Base-by-base conservation (phyloP, 2,329 filamentous ascomycete species). In the Fusarium duplospermum region DNA sequence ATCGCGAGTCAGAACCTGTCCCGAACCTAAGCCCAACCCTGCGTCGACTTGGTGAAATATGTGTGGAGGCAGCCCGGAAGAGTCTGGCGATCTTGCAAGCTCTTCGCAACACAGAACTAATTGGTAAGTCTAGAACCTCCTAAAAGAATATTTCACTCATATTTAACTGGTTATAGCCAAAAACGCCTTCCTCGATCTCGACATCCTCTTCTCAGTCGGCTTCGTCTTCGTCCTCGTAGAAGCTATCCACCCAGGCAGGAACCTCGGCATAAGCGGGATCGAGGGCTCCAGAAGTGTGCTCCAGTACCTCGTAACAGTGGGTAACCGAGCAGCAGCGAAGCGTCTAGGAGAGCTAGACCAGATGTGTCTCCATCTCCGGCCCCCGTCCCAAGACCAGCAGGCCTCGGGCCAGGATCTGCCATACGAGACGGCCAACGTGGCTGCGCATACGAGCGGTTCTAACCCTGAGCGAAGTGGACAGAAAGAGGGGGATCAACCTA, bases 141-240 rank as follows among this genome's bases (percentile, higher is more conserved):
- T 13, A 33, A 24, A 33, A 6, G 11, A 33, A 33, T 11, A 33
- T 4, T 6, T 14, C 31, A 33, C 31, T 33, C 31, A 20, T 9
- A 10, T 7, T 1, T 22, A 18, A 27, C n/a, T 29, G 1, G 33
- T 24, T 18, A 3, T 9, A 73, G 71, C 71, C 7, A 73, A 71
- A 59, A 67, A 73, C 16, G 62, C 71, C 4, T 73, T 73, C 20
- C 69, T 69, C 24, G 71, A 73, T 20, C 62, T 73, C 6, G 71
- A 71, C 35, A 69, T 67, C 31, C 59, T 73, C 9, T 73, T 71
- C 36, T 73, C 71, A 2, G 52, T 66, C 31, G 71, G 69, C 2
- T 73, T 73, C 9, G 64, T 71, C n/a, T 73, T 73, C 22, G 69
- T 69, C 18, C 71, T 73, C 13, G 69, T 66, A 0, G 69, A 69